A percentile compares a stretch with the other conserved stretches of the same genome.
phyloP scores from a whole-genome alignment of 495 filamentous ascomycete species.

The Annulohypoxylon moriforme region DNA sequence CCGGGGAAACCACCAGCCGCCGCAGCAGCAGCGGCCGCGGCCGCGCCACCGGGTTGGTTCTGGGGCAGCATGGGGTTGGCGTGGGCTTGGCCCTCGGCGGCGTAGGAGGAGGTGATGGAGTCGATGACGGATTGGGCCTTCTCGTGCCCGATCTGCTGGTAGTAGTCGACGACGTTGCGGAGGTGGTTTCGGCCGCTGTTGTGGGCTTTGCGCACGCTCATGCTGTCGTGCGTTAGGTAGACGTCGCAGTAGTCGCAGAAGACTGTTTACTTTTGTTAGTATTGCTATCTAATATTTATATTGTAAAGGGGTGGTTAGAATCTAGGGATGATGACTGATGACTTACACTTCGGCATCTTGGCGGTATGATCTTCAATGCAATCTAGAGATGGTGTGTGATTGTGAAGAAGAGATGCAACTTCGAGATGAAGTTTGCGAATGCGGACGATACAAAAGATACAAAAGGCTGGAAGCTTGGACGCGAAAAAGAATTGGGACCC shows the following conservation, averaged over 20 bases:
- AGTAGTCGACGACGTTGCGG: slow-evolving; percentile 97
- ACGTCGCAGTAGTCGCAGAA: slow-evolving; percentile 99
- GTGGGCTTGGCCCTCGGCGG: slow-evolving; percentile 87
- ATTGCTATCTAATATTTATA: not conserved
- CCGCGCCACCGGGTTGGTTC: slow-evolving; percentile 68
- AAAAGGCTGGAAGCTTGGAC: slow-evolving; percentile 27
- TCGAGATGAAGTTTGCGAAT: slow-evolving; percentile 15
- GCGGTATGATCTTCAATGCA: slow-evolving; percentile 16
- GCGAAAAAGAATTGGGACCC: slow-evolving; percentile 19
- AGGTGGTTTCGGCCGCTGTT: slow-evolving; percentile 96
- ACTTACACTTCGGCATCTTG: slow-evolving; percentile 61
- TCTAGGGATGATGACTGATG: too few relatives aligned
- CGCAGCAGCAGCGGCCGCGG: slow-evolving; percentile 42
- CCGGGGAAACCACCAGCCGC: slow-evolving; percentile 39
- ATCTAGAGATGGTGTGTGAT: slow-evolving; percentile 14
- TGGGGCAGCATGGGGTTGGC: slow-evolving; percentile 83
- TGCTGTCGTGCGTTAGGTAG: slow-evolving; percentile 99
- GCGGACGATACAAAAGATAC: slow-evolving; percentile 25
- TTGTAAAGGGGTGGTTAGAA: not conserved
- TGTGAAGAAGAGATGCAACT: slow-evolving; percentile 3
- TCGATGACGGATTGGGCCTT: slow-evolving; percentile 99
- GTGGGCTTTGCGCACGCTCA: slow-evolving; percentile 98
- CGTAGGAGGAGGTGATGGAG: slow-evolving; percentile 94
- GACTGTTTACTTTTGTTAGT: slow-evolving; percentile 44
- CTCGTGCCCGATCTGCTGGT: slow-evolving; percentile 98